Evolutionary conservation across 768 basidiomycete genomes (phyloP), one percentile per base, ranked within the genome.

Genomic region (Pholiota molesta): DNA sequence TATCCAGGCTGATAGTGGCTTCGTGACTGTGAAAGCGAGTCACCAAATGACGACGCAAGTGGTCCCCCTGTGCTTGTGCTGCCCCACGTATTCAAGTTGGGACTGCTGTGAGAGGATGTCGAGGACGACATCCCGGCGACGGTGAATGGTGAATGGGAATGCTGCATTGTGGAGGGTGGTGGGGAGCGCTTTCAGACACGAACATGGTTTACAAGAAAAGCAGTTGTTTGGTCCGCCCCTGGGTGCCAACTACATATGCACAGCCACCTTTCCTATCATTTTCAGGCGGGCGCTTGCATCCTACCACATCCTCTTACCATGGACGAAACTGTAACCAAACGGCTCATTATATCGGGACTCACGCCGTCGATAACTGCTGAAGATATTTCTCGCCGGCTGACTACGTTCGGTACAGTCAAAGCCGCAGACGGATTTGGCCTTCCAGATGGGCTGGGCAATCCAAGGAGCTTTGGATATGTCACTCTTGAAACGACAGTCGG

Each of bases 1-100:
- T 92, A 94, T 3, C 91, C 91, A 37, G 89, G 81, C 68, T 92
- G 91, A 71, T 93, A 93, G 66, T 90, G 89, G 58, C 87, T 85
- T 65, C 90, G 81, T 3, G 89, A 86, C 73, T 90, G 89, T 9
- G 87, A 83, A 55, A 92, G 80, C 14, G 85, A 81, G 65, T 91
- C 90, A n/a, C 81, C 80, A 61, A 90, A 81, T 23, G 86, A 81
- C n/a, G 80, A 73, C 3, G 80, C 74, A 19, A 86, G 77, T 10
- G 79, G 71, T 23, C 76, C 71, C 39, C 75, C 68, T 23, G 84
- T 77, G 65, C 80, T 83, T 0, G 81, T 72, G 39, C 75, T 79
- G 8, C 80, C 82, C 83, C 89, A 89, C 0, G 83, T 68, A 62
- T 80, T 81, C 59, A 79, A 65, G 53, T 78, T 83, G 1, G 86